Conservation (phyloP, 1,284 basidiomycete species). For the Pascua sp. region DNA sequence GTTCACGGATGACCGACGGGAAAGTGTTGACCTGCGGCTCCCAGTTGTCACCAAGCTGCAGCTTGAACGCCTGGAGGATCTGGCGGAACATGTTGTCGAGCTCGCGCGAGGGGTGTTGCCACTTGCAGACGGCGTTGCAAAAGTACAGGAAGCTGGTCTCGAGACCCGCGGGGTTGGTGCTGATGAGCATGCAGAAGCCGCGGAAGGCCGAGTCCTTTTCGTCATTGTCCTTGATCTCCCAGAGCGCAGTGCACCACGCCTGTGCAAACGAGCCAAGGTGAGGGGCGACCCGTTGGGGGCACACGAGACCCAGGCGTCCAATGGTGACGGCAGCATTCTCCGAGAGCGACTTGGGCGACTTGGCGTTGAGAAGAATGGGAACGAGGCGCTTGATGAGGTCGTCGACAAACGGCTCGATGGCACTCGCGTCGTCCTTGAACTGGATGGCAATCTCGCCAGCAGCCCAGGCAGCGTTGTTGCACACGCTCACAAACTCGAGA, state of each 20-base stretch:
- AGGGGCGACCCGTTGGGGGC: conserved; percentile 81
- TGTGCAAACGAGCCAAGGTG: conserved; percentile 87
- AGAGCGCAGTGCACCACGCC: conserved; percentile 94
- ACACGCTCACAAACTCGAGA: conserved; percentile 75
- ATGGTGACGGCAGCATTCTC: conserved; percentile 99
- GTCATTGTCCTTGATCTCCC: conserved; percentile 98
- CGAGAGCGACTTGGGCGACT: conserved; percentile 87
- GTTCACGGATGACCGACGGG: conserved; percentile 44
- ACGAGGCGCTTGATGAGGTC: conserved; percentile 83
- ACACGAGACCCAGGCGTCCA: conserved; percentile 89
- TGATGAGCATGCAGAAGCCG: conserved; percentile 93
- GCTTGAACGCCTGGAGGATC: conserved; percentile 48
- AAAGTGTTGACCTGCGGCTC: conserved; percentile 34
- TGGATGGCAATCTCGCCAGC: conserved; percentile 94
- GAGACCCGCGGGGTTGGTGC: conserved; percentile 86
- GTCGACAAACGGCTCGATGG: conserved; percentile 80
- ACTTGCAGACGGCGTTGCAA: conserved; percentile 93
- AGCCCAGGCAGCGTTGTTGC: conserved; percentile 99
- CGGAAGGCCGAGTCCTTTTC: conserved; percentile 99
- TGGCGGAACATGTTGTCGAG: conserved; percentile 83
- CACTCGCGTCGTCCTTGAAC: conserved; percentile 54
- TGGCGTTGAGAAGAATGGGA: conserved; percentile 83
- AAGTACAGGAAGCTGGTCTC: conserved; percentile 87
- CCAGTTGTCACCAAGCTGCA: conserved; percentile 44
- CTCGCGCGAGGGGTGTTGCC: conserved; percentile 82